Conservation (phyloP, 2,329 filamentous ascomycete species). For the Arachnomyces sp. region DNA sequence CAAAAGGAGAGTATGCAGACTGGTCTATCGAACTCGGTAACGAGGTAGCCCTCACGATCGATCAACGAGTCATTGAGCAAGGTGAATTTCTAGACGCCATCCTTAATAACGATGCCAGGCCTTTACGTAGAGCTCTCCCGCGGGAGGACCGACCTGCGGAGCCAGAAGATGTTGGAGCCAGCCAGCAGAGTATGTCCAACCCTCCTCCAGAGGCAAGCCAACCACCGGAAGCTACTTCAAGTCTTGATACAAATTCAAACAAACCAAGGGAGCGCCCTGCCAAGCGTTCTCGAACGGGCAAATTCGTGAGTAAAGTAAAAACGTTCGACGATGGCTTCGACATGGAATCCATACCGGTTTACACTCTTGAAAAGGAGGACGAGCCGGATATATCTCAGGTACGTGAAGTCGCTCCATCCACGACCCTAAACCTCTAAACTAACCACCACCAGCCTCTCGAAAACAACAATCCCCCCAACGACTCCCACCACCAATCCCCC, state of each 20-base stretch:
- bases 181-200: constrained; percentile 20
- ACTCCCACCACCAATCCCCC: constrained; percentile 22
- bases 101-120: constrained; percentile 65
- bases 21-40: constrained; percentile 66
- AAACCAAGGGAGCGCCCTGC: constrained; percentile 1
- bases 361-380: constrained; percentile 23
- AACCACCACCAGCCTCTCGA: constrained; percentile 13
- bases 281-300: constrained; percentile 21
- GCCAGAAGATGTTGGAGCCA: constrained; percentile 27
- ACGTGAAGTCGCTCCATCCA: background rate
- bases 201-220: background rate
- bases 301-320: constrained; percentile 51
- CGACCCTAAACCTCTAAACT: background rate
- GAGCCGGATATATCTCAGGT: constrained; percentile 9
- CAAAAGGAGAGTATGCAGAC: constrained; percentile 47
- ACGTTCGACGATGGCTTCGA: constrained; percentile 60
- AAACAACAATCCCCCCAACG: constrained; percentile 16
- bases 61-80: constrained; percentile 77
- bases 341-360: constrained; percentile 31
- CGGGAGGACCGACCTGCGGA: constrained; percentile 28
- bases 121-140: constrained; percentile 58
- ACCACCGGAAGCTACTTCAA: constrained; percentile 11
- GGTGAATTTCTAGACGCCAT: constrained; percentile 90
- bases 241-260: background rate
- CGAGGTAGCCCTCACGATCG: constrained; percentile 60